Evolutionary conservation across 1,284 basidiomycete species (phyloP).

Genomic region (Naganishia sp.): DNA sequence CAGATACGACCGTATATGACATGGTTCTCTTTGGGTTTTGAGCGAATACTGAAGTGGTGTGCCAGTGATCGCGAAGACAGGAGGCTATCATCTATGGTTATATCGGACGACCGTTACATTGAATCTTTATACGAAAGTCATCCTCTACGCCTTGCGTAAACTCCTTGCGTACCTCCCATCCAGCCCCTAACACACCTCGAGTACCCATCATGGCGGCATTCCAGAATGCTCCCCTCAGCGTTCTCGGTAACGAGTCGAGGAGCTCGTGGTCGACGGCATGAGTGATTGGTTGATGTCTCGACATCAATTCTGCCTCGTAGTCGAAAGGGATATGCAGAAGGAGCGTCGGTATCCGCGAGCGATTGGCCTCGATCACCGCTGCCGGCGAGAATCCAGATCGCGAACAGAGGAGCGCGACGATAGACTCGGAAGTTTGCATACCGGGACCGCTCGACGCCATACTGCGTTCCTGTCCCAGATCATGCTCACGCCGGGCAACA

Average conservation of each 20-base stretch:
- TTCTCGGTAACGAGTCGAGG: slow-evolving; percentile 7
- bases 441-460: background rate
- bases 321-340: slow-evolving; percentile 67
- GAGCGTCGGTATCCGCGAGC: slow-evolving; percentile 71
- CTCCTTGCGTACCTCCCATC: slow-evolving; percentile 70
- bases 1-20: slow-evolving; percentile 26
- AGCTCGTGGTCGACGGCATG: slow-evolving; percentile 23
- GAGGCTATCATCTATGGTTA: background rate
- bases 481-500: slow-evolving; percentile 57
- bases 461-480: background rate
- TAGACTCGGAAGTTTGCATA: slow-evolving; percentile 48
- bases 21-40: slow-evolving; percentile 24
- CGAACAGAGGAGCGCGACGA: slow-evolving; percentile 72
- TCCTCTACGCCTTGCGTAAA: slow-evolving; percentile 16
- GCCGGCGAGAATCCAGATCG: slow-evolving; percentile 72
- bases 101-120: slow-evolving; percentile 9
- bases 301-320: slow-evolving; percentile 29
- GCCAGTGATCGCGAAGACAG: background rate
- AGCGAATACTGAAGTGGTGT: background rate
- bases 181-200: slow-evolving; percentile 61
- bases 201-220: slow-evolving; percentile 64
- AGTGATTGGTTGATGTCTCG: background rate
- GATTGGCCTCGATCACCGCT: slow-evolving; percentile 66
- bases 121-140: slow-evolving; percentile 14
- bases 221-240: slow-evolving; percentile 58